Percentiles rank a stretch among this genome's conserved stretches.
Evolutionary conservation across 495 filamentous ascomycete genomes (phyloP).

Genomic region (Endocarpon pusillum): DNA sequence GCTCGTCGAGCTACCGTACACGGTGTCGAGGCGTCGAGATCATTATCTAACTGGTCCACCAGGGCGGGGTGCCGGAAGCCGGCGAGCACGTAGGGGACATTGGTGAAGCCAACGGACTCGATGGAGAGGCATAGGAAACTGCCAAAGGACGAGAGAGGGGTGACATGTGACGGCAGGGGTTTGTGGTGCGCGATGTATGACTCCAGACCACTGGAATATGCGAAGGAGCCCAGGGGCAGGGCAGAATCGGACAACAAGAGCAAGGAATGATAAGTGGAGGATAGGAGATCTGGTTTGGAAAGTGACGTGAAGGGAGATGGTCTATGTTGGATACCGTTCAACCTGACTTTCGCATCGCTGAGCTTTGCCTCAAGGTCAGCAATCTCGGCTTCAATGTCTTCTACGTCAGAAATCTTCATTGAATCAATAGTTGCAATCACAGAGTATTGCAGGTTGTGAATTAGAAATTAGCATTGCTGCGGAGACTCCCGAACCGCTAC

Average conservation of each 20-base stretch:
- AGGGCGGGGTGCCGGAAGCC: slow-evolving; percentile 44
- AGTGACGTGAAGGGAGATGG: slow-evolving; percentile 11
- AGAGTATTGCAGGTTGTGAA: too few species aligned
- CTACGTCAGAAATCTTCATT: slow-evolving; percentile 9
- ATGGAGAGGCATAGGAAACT: slow-evolving; percentile 67
- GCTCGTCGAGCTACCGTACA: slow-evolving; percentile 81
- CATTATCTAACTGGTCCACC: slow-evolving; percentile 55
- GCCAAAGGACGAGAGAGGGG: slow-evolving; percentile 35
- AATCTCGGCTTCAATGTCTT: slow-evolving; percentile 32
- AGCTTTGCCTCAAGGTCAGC: slow-evolving; percentile 32
- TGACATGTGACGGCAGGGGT: slow-evolving; percentile 20
- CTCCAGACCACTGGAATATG: slow-evolving; percentile 86
- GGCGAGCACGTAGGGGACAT: slow-evolving; percentile 70
- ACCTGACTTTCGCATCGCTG: slow-evolving; percentile 22
- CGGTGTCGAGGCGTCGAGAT: slow-evolving; percentile 66
- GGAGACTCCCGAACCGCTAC: too few species aligned
- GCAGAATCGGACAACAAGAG: slow-evolving; percentile 91
- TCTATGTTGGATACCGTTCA: too few species aligned
- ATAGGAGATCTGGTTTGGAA: not conserved
- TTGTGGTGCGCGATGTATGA: slow-evolving; percentile 76
- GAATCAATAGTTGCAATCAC: too few species aligned
- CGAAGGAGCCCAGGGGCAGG: slow-evolving; percentile 88
- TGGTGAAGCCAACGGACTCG: slow-evolving; percentile 56
- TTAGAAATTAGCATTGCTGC: too few species aligned
- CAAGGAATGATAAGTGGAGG: slow-evolving; percentile 46